Evolutionary conservation across 2,329 filamentous ascomycete species (phyloP).

Genomic region (Rhinocladiella similis): DNA sequence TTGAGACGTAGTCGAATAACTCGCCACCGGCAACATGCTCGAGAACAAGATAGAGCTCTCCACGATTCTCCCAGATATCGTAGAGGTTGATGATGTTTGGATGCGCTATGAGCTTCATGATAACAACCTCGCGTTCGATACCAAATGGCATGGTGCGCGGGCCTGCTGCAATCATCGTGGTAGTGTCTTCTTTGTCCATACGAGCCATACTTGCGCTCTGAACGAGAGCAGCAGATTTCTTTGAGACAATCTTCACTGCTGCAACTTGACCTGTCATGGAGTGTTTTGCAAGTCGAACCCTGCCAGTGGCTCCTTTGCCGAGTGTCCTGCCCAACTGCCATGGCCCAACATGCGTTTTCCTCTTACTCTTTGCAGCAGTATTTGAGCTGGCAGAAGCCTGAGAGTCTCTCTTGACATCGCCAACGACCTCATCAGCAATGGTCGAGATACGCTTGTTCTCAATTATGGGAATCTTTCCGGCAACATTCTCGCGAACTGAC

Average conservation of each 20-base stretch:
- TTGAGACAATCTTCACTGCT: conserved; percentile 93
- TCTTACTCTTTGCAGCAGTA: conserved; percentile 50
- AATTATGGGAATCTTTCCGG: conserved; percentile 10
- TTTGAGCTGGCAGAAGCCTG: conserved; percentile 17
- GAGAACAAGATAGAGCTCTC: conserved; percentile 94
- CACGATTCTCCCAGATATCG: conserved; percentile 96
- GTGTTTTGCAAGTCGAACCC: conserved; percentile 84
- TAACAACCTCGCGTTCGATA: conserved; percentile 91
- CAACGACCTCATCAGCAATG: conserved; percentile 47
- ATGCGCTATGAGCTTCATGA: conserved; percentile 95
- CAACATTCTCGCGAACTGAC: conserved; percentile 17
- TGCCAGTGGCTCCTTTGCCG: conserved; percentile 84
- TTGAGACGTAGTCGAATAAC: conserved; percentile 82
- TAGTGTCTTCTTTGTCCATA: conserved; percentile 69
- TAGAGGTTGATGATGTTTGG: conserved; percentile 91
- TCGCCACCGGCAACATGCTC: conserved; percentile 87
- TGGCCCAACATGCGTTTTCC: conserved; percentile 80
- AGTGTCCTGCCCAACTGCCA: conserved; percentile 91
- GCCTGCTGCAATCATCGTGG: conserved; percentile 57
- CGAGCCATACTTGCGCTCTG: conserved; percentile 84
- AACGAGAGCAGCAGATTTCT: conserved; percentile 74
- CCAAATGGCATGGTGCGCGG: conserved; percentile 77
- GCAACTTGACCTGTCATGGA: conserved; percentile 74
- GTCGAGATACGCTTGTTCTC: conserved; percentile 57
- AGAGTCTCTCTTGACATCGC: conserved; percentile 50